Base-by-base conservation (phyloP, 441 rosid species). In the Cnidoscolus chayamansa region DNA sequence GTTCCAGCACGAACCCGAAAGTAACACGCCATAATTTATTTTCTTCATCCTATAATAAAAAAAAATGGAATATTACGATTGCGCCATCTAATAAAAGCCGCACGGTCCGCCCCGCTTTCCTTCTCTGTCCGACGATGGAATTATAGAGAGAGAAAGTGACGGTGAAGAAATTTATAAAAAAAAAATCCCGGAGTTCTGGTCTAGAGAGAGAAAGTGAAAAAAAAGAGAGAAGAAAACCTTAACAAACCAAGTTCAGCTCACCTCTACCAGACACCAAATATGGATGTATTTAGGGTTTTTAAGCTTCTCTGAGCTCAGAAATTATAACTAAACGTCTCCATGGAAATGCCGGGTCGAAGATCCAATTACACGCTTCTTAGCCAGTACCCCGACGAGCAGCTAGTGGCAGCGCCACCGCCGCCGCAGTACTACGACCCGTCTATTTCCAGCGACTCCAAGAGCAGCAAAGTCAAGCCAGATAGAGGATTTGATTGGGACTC, bases 301-400 rank as follows among this genome's bases (percentile, higher is more conserved):
- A 78, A 76, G 83, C 74, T 83, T 80, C 57, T 72, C 7, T 53
- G 40, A 61, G 25, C 53, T 53, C 16, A 4, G 40, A 17, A 40
- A 20, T 47, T 40, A 4, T 54, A 66, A n/a, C 60, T 20, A 64
- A 76, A 71, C 63, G 35, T 73, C 73, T 84, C 90, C 65, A 95
- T 93, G 97, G 98, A 91, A 88, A 88, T 92, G 92, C 83, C 91
- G 20, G 86, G 80, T 73, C 86, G 91, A 80, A 91, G 92, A 91
- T 91, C 98, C 65, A 91, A 85, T 83, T 95, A 95, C 84, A 82
- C 90, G 55, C 91, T 88, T 45, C 86, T 95, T 15, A 89, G 87
- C 78, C 99, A 93, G 79, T 80, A 81, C 64, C 85, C 96, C 9
- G 98, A 91, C 66, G 93, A 89, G 73, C 92, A 81, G 75, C 78